Percentiles rank a stretch among this genome's conserved stretches.
Evolutionary conservation across 1,284 basidiomycete genomes (phyloP).

Genomic region (Pterulicium gracile): DNA sequence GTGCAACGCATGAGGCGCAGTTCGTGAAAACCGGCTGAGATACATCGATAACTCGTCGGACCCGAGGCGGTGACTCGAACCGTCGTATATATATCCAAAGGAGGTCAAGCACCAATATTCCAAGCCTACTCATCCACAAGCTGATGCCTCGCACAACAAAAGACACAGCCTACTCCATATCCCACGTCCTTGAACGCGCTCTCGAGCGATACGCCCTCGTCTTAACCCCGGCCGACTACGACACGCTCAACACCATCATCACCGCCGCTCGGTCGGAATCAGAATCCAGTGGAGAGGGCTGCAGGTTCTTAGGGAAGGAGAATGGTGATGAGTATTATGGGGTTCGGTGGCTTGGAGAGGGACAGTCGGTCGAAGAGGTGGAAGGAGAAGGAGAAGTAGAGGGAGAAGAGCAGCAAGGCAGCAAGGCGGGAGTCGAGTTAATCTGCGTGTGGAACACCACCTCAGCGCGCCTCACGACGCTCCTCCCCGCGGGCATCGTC

Average conservation of each 20-base stretch:
- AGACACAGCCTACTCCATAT: not conserved
- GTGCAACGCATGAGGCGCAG: too few species aligned
- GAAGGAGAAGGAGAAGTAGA: not conserved
- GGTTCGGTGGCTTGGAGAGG: not conserved
- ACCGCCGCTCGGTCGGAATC: not conserved
- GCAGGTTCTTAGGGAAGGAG: not conserved
- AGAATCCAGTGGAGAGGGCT: not conserved
- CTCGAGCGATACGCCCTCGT: not conserved
- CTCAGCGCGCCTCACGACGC: not conserved
- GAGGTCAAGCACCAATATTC: too few species aligned
- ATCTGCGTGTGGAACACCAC: not conserved
- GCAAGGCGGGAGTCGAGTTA: not conserved
- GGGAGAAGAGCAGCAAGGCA: not conserved
- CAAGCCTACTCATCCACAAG: not conserved
- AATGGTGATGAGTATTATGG: not conserved
- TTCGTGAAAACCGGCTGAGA: too few species aligned
- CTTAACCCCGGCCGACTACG: not conserved
- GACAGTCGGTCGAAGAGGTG: not conserved
- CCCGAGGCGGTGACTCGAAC: too few species aligned
- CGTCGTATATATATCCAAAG: too few species aligned
- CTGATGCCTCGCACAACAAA: not conserved
- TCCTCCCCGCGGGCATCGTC: not conserved
- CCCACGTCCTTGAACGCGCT: not conserved
- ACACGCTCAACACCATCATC: not conserved
- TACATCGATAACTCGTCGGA: too few species aligned